phyloP scores from a whole-genome alignment of 1,284 basidiomycete species.

The Tylopilus sp. region DNA sequence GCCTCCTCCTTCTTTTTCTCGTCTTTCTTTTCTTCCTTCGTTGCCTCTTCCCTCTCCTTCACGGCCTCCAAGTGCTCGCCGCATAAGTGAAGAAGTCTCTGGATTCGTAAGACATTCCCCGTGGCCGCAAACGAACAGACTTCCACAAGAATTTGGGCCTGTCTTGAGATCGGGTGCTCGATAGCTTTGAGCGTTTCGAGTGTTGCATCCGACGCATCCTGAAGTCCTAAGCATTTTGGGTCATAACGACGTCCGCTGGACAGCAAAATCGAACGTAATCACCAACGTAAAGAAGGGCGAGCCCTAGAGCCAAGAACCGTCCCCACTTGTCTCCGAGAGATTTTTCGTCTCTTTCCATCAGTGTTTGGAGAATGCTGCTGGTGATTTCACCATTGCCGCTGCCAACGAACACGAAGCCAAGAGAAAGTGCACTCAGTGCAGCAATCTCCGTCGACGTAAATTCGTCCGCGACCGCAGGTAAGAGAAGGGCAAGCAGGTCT shows the following conservation, averaged over 20 bases:
- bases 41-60: slow-evolving; percentile 52
- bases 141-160: slow-evolving; percentile 90
- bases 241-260: slow-evolving; percentile 5
- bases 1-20: slow-evolving; percentile 54
- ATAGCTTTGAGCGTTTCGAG: slow-evolving; percentile 95
- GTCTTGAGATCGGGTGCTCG: slow-evolving; percentile 88
- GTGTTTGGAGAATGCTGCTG: slow-evolving; percentile 83
- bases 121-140: slow-evolving; percentile 95
- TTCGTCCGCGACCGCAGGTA: slow-evolving; percentile 84
- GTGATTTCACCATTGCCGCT: slow-evolving; percentile 94
- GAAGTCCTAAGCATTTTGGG: slow-evolving; percentile 54
- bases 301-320: slow-evolving; percentile 84
- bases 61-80: slow-evolving; percentile 81
- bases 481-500: slow-evolving; percentile 74
- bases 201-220: slow-evolving; percentile 92
- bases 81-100: slow-evolving; percentile 90
- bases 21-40: slow-evolving; percentile 51
- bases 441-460: slow-evolving; percentile 85
- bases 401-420: slow-evolving; percentile 96
- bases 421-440: slow-evolving; percentile 79
- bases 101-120: slow-evolving; percentile 94
- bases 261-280: slow-evolving; percentile 1
- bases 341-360: slow-evolving; percentile 85
- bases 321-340: slow-evolving; percentile 91
- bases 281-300: slow-evolving; percentile 93